These are phyloP conservation scores for Gryganskiella cystojenkinii DNA, from an alignment of 192 early-diverging fungal genomes.

Conservation along the genomic window DNA sequence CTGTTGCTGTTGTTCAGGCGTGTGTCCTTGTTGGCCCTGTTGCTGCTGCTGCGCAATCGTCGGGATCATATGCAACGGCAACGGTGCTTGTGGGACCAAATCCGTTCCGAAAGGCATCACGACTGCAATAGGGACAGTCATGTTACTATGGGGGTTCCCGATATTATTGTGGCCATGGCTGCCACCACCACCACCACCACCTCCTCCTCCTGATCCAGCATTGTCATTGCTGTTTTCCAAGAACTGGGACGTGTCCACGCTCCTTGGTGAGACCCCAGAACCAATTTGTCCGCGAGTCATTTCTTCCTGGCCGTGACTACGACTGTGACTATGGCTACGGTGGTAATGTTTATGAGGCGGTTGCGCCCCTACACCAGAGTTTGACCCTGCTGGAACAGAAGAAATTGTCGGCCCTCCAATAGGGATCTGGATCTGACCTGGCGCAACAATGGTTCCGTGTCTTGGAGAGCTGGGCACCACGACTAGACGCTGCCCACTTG, in stretches of 20 bases:
- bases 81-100: conserved; percentile 13
- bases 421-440: conserved; percentile 16
- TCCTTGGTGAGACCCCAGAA: too few species aligned
- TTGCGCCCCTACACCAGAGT: background rate
- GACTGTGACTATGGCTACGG: background rate
- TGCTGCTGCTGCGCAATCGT: background rate
- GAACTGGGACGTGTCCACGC: too few species aligned
- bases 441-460: background rate
- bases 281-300: too few species aligned
- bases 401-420: background rate
- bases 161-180: too few species aligned
- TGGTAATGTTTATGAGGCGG: background rate
- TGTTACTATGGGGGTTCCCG: background rate
- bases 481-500: conserved; percentile 27
- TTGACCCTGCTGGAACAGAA: background rate
- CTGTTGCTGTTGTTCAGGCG: background rate
- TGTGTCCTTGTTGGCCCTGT: background rate
- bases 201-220: background rate
- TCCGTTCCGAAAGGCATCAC: conserved; percentile 23
- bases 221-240: too few species aligned
- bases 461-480: conserved; percentile 1
- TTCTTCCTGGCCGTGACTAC: too few species aligned
- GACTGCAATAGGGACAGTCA: background rate
- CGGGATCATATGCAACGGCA: conserved; percentile 28
- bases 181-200: background rate